Evolutionary conservation across 164 flowering plant genomes (phyloP).

Genomic region (Vitis vinifera): ASM3070453v1 NC_081814.1:12679501-12680000

Average conservation of each 20-base stretch:
- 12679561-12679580: constrained; percentile 6
- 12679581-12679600: constrained; percentile 14
- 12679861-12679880: too few relatives aligned
- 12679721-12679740: neutral
- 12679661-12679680: neutral
- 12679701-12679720: neutral
- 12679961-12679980: too few relatives aligned
- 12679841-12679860: too few relatives aligned
- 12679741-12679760: neutral
- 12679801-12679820: neutral
- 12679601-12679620: constrained; percentile 15
- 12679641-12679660: constrained; percentile 20
- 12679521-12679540: constrained; percentile 17
- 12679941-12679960: too few relatives aligned
- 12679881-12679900: too few relatives aligned
- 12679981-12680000: too few relatives aligned
- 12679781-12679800: neutral
- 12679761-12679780: neutral
- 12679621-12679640: constrained; percentile 21
- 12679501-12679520: constrained; percentile 16
- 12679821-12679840: neutral
- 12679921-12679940: too few relatives aligned
- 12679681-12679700: neutral
- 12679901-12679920: too few relatives aligned
- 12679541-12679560: constrained; percentile 16